Conservation (phyloP, 2,329 filamentous ascomycete species). For the Clonostachys sp. region DNA sequence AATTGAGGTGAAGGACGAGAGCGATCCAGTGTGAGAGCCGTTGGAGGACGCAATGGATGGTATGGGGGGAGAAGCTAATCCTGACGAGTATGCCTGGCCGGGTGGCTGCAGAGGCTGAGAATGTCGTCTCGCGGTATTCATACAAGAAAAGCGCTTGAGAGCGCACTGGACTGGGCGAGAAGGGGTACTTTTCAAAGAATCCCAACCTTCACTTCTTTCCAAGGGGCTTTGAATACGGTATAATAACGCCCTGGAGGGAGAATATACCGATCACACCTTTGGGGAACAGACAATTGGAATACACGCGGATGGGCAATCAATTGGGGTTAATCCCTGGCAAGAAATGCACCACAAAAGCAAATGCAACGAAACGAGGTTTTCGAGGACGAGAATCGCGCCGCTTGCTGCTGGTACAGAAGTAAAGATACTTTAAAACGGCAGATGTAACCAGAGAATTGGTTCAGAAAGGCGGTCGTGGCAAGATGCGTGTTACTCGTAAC, state of each 20-base stretch:
- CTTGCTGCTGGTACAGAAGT: no score
- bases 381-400: no score
- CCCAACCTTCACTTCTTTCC: no score
- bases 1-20: conserved; percentile 50
- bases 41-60: conserved; percentile 65
- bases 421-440: conserved; percentile 53
- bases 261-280: no score
- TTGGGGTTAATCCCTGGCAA: background rate
- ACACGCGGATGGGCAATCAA: background rate
- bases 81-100: conserved; percentile 66
- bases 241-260: no score
- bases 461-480: conserved; percentile 1
- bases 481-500: conserved; percentile 19
- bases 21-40: conserved; percentile 45
- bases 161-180: conserved; percentile 22
- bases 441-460: conserved; percentile 2
- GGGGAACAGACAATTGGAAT: no score
- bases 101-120: conserved; percentile 51
- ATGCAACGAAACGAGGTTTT: no score
- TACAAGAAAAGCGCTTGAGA: conserved; percentile 56
- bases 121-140: conserved; percentile 65
- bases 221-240: no score
- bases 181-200: no score
- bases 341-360: no score
- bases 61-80: conserved; percentile 70